Evolutionary conservation across 805 yeast species (phyloP), one percentile per base, ranked within the genome.

Genomic region (Candida orba): DNA sequence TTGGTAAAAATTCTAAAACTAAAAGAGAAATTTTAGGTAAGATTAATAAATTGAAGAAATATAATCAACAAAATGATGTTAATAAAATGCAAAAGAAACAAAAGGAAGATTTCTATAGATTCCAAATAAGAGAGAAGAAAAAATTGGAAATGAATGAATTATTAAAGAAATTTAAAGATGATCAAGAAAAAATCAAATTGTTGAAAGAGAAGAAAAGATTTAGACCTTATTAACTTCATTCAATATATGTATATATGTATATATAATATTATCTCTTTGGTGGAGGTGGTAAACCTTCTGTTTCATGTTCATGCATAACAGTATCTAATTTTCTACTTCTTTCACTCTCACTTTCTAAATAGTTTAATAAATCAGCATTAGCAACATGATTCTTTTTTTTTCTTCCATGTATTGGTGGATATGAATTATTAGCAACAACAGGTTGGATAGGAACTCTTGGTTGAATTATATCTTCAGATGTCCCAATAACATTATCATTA

Each of bases 81-180:
- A 65, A 70, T 42, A 83, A 76, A 62, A 69, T 74, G 66, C 79
- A 82, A 63, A 78, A 75, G 63, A 80, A 80, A 59, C 90, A 86
- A 56, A 87, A 90, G 69, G 73, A 76, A 52, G 98, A 95, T 66
- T 93, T 93, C 71, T 93, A 93, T 71, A 75, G 96, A 56, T 93
- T 90, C 78, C 99, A 93, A 69, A 77, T 93, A 53, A 81, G 99
- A 65, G 96, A 93, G 62, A 76, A 79, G 58, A 91, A 90, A 75
- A 93, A 93, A 71, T 78, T 75, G 50, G 96, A 91, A 64, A 88
- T 93, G 86, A 86, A 87, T 59, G 89, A 86, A 43, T 69, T 93
- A 58, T 71, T 93, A 59, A 70, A 65, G 45, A 87, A 89, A 60
- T 93, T 90, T 68, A 88, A 86, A 62, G 80, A 79, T 48, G 99